Conservation (phyloP, 140 eudicot genomes). For the Cichorium intybus region DNA sequence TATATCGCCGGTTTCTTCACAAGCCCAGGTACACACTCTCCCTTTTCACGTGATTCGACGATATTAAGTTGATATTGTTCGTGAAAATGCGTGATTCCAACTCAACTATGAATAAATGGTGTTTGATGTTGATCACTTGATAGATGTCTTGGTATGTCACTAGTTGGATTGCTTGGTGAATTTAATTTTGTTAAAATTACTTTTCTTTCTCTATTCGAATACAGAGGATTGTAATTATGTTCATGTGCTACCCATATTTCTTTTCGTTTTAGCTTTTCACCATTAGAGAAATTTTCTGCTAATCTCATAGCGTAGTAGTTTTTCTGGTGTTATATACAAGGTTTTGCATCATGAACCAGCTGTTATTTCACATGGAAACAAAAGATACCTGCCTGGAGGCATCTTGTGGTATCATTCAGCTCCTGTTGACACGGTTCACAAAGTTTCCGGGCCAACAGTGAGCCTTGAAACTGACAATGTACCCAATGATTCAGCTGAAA, state of each 20-base stretch:
- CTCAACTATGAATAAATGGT: neutral
- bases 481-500: constrained; percentile 36
- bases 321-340: constrained; percentile 52
- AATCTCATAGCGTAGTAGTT: constrained; percentile 56
- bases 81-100: neutral
- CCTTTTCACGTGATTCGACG: neutral
- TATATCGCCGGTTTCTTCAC: constrained; percentile 25
- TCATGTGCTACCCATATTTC: neutral
- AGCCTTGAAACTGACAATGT: constrained; percentile 22
- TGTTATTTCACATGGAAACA: constrained; percentile 19
- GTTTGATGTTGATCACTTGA: neutral
- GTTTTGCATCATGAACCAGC: constrained; percentile 34
- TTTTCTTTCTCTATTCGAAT: neutral
- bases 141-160: neutral
- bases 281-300: constrained; percentile 10
- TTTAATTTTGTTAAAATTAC: neutral
- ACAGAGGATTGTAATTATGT: neutral
- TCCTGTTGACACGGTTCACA: constrained; percentile 26
- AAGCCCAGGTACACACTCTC: constrained; percentile 47
- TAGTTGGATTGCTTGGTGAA: neutral
- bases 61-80: neutral
- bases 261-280: neutral
- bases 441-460: constrained; percentile 23
- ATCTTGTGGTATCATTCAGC: constrained; percentile 44
- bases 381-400: constrained; percentile 33